These are phyloP conservation scores for Ramalina intermedia DNA, from an alignment of 495 filamentous ascomycete species.

Conservation along the genomic window DNA sequence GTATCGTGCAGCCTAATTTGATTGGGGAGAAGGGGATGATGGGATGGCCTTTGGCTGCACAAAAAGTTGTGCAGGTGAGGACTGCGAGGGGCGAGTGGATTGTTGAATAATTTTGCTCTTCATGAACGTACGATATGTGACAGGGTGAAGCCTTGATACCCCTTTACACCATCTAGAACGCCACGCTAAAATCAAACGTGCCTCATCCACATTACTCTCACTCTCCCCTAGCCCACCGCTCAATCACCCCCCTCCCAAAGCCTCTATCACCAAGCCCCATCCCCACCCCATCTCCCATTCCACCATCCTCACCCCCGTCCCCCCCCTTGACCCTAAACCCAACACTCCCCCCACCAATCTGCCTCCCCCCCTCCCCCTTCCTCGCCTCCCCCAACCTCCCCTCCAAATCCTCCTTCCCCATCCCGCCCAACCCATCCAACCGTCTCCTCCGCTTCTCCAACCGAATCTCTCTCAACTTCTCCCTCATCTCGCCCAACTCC, in stretches of 20 bases:
- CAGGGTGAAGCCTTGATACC: neutral
- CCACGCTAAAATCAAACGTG: constrained; percentile 8
- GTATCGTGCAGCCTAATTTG: constrained; percentile 66
- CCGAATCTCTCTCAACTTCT: constrained; percentile 50
- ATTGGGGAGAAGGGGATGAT: constrained; percentile 50
- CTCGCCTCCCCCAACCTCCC: constrained; percentile 1
- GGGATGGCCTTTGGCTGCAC: constrained; percentile 74
- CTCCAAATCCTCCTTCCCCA: neutral
- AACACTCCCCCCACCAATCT: neutral
- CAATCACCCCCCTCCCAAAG: neutral
- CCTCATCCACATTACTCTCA: neutral
- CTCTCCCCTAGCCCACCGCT: neutral
- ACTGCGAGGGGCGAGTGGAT: constrained; percentile 62
- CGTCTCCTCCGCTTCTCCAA: constrained; percentile 44
- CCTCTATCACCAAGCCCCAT: neutral
- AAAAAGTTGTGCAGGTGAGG: constrained; percentile 69
- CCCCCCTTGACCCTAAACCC: neutral
- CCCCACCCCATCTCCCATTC: neutral
- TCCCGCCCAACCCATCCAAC: constrained; percentile 34
- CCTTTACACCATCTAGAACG: neutral
- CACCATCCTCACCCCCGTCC: neutral
- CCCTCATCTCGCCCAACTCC: constrained; percentile 66
- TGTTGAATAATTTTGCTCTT: constrained; percentile 36
- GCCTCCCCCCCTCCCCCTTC: neutral
- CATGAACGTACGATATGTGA: neutral